Evolutionary conservation across 208 protist species (phyloP).

Genomic region (Angomonas ambiguus): DNA sequence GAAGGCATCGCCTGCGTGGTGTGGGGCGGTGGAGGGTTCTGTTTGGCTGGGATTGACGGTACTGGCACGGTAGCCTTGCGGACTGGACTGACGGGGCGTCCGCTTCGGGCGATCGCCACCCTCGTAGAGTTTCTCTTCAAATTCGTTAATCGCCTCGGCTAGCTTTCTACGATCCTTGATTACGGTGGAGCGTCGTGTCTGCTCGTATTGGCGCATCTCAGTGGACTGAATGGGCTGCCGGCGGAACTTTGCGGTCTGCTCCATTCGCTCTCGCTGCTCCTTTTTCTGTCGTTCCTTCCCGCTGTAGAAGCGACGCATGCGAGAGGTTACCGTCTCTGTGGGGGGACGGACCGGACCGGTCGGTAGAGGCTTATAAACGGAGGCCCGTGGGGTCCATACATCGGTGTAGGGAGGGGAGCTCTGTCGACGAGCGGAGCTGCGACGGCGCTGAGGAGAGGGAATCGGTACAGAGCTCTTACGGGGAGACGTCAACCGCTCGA

Average conservation of each 20-base stretch:
- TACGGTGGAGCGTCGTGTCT: not conserved
- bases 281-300: not conserved
- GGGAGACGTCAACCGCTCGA: not conserved
- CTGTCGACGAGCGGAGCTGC: not conserved
- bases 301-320: conserved; percentile 15
- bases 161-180: not conserved
- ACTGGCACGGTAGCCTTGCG: too few relatives aligned
- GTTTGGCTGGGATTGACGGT: too few relatives aligned
- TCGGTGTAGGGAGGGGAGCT: not conserved
- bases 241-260: conserved; percentile 4
- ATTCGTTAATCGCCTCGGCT: conserved; percentile 4
- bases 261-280: conserved; percentile 8
- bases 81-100: not conserved
- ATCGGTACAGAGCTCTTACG: too few relatives aligned
- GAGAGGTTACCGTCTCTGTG: conserved; percentile 11
- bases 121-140: not conserved
- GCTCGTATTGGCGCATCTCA: conserved; percentile 4
- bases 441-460: not conserved
- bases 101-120: too few relatives aligned
- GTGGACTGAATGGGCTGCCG: not conserved
- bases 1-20: too few relatives aligned
- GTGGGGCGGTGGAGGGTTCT: too few relatives aligned
- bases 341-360: not conserved
- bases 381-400: not conserved
- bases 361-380: not conserved